These are phyloP conservation scores for Penicillium sp. DNA, from an alignment of 2,329 filamentous ascomycete species.

Conservation along the genomic window DNA sequence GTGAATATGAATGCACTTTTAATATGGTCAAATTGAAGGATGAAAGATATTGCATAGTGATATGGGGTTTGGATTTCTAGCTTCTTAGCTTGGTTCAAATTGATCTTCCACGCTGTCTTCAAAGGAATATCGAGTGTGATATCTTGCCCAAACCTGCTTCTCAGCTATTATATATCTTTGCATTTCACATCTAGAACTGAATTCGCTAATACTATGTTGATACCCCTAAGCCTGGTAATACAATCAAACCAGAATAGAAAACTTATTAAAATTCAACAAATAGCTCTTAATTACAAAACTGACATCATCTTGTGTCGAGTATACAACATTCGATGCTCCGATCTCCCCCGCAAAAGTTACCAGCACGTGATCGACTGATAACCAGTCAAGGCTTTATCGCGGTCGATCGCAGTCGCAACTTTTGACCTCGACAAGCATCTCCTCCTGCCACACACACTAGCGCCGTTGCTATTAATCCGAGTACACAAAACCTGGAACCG, in stretches of 20 bases:
- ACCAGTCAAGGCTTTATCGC: slow-evolving; percentile 15
- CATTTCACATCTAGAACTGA: background rate
- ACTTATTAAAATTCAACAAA: accelerated
- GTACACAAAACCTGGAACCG: background rate
- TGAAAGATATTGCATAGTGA: background rate
- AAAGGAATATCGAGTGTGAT: background rate
- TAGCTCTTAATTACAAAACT: too few relatives aligned
- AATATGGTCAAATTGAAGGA: background rate
- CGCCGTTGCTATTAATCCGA: background rate
- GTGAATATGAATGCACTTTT: background rate
- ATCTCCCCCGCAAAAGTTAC: slow-evolving; percentile 14
- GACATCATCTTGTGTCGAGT: background rate
- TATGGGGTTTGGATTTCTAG: accelerated
- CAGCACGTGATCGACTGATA: slow-evolving; percentile 19
- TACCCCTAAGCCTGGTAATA: background rate
- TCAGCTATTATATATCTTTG: background rate
- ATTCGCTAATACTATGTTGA: background rate
- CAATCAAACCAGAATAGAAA: background rate
- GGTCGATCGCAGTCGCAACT: slow-evolving; percentile 10
- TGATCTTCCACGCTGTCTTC: background rate
- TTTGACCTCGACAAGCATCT: slow-evolving; percentile 8
- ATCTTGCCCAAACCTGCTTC: background rate
- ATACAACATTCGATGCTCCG: background rate
- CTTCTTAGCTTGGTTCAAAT: background rate
- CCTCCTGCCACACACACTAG: background rate